Conservation (phyloP, 208 protist species). For the Trypanosoma mega region DNA sequence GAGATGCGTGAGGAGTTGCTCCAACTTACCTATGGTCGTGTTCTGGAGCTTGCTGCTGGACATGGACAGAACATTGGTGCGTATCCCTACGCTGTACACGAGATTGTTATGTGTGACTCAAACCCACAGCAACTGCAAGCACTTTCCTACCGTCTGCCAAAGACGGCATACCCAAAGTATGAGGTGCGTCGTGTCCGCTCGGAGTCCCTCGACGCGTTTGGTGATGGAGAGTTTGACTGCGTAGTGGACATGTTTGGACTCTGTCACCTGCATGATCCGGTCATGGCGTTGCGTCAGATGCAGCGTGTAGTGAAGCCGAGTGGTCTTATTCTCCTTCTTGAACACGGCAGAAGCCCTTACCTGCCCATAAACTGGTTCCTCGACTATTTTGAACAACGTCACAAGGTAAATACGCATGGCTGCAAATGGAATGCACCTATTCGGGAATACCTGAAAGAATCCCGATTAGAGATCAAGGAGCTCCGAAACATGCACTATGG, state of each 20-base stretch:
- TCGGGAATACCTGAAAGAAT: constrained; percentile 70
- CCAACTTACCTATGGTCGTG: constrained; percentile 81
- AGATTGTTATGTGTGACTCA: constrained; percentile 81
- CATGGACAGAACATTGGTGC: constrained; percentile 89
- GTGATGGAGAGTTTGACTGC: constrained; percentile 86
- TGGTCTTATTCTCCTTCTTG: constrained; percentile 87
- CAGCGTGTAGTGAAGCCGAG: constrained; percentile 87
- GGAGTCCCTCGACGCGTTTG: constrained; percentile 75
- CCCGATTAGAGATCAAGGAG: constrained; percentile 80
- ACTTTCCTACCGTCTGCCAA: constrained; percentile 76
- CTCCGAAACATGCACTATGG: constrained; percentile 90
- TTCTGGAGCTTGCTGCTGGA: constrained; percentile 85
- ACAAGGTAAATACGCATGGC: constrained; percentile 85
- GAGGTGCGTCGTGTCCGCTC: constrained; percentile 78
- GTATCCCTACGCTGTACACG: constrained; percentile 89
- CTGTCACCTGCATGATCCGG: constrained; percentile 87
- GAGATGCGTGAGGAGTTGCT: constrained; percentile 81
- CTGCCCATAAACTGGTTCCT: constrained; percentile 88
- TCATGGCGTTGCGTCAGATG: constrained; percentile 89
- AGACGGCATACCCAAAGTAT: constrained; percentile 86
- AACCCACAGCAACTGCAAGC: constrained; percentile 86
- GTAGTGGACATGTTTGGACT: constrained; percentile 92
- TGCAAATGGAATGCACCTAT: constrained; percentile 88
- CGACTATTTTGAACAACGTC: constrained; percentile 74
- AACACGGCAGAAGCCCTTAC: constrained; percentile 86